Conservation (phyloP, 257 asterid species). For the Knoxia roxburghii region DNA sequence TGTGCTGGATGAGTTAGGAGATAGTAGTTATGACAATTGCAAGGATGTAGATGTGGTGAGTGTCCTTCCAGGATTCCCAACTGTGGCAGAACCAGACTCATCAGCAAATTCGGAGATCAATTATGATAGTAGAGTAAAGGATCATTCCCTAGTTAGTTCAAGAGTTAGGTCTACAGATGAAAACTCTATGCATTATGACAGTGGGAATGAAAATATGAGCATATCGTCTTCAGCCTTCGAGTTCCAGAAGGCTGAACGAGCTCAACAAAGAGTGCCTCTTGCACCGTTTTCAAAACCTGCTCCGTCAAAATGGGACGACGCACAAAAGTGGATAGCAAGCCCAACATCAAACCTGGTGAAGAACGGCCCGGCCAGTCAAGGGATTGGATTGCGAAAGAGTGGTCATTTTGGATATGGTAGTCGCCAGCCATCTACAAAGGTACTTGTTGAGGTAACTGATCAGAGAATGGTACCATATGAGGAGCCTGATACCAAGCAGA, state of each 20-base stretch:
- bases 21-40: conserved; percentile 23
- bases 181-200: conserved; percentile 22
- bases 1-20: conserved; percentile 12
- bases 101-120: conserved; percentile 17
- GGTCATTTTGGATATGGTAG: conserved; percentile 24
- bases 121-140: conserved; percentile 27
- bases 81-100: conserved; percentile 15
- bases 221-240: conserved; percentile 30
- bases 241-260: conserved; percentile 34
- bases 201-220: conserved; percentile 21
- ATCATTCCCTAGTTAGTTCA: conserved; percentile 20
- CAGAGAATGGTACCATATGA: conserved; percentile 23
- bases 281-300: conserved; percentile 35
- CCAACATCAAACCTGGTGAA: conserved; percentile 27
- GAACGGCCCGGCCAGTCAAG: conserved; percentile 25
- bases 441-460: conserved; percentile 34
- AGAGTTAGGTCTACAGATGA: conserved; percentile 28
- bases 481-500: conserved; percentile 36
- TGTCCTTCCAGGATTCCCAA: conserved; percentile 24
- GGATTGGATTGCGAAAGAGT: conserved; percentile 28
- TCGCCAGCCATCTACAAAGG: conserved; percentile 23
- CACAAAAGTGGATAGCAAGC: conserved; percentile 44
- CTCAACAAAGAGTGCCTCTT: conserved; percentile 28
- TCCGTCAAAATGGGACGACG: conserved; percentile 46
- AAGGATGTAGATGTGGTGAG: conserved; percentile 38